These are phyloP conservation scores for Cicer yamashitae DNA, from an alignment of 306 rosid genomes.

Conservation along the genomic window DNA sequence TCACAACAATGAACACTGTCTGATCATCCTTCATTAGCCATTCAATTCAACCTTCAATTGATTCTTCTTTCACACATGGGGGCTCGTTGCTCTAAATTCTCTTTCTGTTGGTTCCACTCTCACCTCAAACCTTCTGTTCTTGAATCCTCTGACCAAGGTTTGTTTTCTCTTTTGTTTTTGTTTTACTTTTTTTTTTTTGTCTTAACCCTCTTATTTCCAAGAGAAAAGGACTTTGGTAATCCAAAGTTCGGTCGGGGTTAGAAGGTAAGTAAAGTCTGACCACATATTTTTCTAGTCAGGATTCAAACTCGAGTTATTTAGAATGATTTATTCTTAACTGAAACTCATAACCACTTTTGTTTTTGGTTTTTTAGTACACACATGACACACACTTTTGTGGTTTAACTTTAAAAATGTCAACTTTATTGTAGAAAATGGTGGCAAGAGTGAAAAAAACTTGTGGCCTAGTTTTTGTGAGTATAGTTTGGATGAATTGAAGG, in stretches of 20 bases:
- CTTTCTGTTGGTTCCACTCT: slow-evolving; percentile 81
- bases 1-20: slow-evolving; percentile 46
- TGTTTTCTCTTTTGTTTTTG: not conserved
- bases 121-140: slow-evolving; percentile 81
- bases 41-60: slow-evolving; percentile 33
- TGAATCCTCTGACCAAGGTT: slow-evolving; percentile 86
- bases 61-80: slow-evolving; percentile 61
- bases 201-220: too few relatives aligned
- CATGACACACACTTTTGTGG: not conserved
- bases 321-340: too few relatives aligned
- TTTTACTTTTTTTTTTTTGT: not conserved
- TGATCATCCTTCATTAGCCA: slow-evolving; percentile 42
- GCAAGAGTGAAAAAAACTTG: slow-evolving; percentile 54
- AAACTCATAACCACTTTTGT: too few relatives aligned
- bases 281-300: too few relatives aligned
- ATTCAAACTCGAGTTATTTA: too few relatives aligned
- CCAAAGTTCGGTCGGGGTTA: too few relatives aligned
- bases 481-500: slow-evolving; percentile 73
- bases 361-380: not conserved
- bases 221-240: too few relatives aligned
- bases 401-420: slow-evolving; percentile 15
- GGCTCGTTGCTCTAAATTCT: slow-evolving; percentile 92
- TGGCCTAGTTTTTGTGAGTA: slow-evolving; percentile 78
- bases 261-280: too few relatives aligned
- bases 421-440: slow-evolving; percentile 74